Conservation (phyloP, 2,329 filamentous ascomycete species). For the Coniochaeta sp. region DNA sequence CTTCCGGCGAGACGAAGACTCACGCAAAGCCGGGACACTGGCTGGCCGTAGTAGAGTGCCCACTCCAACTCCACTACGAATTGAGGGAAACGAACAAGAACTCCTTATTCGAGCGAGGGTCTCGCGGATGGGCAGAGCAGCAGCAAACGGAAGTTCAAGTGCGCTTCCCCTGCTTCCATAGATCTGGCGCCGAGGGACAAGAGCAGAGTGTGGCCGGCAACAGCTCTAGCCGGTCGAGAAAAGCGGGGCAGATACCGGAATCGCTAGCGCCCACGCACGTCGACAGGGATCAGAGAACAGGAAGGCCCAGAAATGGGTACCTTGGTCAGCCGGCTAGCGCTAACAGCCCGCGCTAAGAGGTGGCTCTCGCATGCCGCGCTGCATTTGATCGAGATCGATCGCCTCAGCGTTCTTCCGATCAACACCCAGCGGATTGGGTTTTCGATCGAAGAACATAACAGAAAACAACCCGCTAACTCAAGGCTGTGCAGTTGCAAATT, state of each 20-base stretch:
- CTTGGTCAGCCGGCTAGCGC: background rate
- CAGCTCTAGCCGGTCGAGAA: background rate
- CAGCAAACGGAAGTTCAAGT: too few species aligned
- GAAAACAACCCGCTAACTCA: background rate
- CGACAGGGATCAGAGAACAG: too few species aligned
- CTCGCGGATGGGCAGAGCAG: background rate
- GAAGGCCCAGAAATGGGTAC: too few species aligned
- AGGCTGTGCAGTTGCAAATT: background rate
- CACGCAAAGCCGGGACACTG: too few species aligned
- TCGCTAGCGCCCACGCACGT: background rate
- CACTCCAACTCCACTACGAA: too few species aligned
- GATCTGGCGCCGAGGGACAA: background rate
- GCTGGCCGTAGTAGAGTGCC: too few species aligned
- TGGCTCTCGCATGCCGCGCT: background rate
- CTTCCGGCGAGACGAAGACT: too few species aligned
- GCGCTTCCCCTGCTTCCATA: background rate
- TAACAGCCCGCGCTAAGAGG: background rate
- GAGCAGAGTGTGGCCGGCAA: background rate
- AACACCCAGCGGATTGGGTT: background rate
- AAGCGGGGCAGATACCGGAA: background rate
- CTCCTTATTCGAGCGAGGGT: background rate
- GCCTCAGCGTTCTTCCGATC: constrained; percentile 2
- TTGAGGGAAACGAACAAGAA: too few species aligned
- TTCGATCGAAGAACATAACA: background rate
- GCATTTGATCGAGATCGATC: constrained; percentile 6